phyloP scores from a whole-genome alignment of 2,329 filamentous ascomycete genomes.

The Fusarium chaquense region DNA sequence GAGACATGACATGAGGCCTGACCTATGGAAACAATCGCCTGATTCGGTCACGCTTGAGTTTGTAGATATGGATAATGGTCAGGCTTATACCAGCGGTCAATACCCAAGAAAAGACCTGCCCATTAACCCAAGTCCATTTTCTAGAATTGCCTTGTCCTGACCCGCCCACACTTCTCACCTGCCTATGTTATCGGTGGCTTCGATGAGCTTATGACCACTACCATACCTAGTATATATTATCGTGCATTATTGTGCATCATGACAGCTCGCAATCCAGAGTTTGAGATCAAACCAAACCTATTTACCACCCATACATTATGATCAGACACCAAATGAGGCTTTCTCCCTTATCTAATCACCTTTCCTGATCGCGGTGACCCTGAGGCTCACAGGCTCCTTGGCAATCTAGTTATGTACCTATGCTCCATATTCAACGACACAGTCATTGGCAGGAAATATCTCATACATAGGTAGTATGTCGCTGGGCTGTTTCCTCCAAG shows the following conservation, averaged over 20 bases:
- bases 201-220: not conserved
- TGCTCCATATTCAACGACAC: not conserved
- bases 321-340: not conserved
- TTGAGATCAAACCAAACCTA: not conserved
- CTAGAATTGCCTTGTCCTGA: not conserved
- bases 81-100: not conserved
- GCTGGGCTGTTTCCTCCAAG: constrained; percentile 1
- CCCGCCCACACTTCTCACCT: no score
- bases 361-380: constrained; percentile 7
- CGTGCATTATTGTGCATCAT: not conserved
- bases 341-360: not conserved
- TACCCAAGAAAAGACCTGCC: not conserved
- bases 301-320: not conserved
- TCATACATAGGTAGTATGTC: not conserved
- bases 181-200: not conserved
- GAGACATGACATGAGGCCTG: constrained; percentile 21
- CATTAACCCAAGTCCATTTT: not conserved
- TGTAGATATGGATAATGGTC: not conserved
- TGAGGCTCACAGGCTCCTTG: constrained; percentile 26
- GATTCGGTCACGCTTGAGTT: constrained; percentile 26
- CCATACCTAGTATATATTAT: not conserved
- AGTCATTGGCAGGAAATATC: constrained; percentile 35
- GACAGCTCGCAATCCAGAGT: not conserved
- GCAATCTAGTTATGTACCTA: constrained; percentile 13
- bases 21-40: constrained; percentile 20